Percentiles rank a stretch among this genome's conserved stretches.
phyloP scores from a whole-genome alignment of 1,139 yeast species.

The Kluyveromyces sp. region DNA sequence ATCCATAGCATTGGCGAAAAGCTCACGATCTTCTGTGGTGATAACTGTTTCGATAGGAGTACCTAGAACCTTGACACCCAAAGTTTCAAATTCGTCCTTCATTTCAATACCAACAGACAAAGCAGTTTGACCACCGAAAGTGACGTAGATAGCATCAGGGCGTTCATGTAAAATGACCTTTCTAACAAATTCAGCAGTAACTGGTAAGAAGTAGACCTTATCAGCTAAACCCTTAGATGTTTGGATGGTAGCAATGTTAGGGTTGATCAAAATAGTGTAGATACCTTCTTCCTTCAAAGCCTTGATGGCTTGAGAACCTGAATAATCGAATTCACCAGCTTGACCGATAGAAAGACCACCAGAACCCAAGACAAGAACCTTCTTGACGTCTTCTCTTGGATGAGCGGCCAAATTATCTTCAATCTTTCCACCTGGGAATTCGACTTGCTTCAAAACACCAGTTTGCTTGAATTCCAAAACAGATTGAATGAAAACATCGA shows the following conservation, averaged over 20 bases:
- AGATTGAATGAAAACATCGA: conserved; percentile 84
- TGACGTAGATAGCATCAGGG: conserved; percentile 94
- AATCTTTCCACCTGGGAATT: conserved; percentile 81
- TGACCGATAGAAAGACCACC: conserved; percentile 99
- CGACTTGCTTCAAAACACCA: conserved; percentile 59
- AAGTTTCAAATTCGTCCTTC: conserved; percentile 86
- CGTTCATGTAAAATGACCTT: conserved; percentile 90
- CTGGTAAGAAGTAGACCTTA: conserved; percentile 94
- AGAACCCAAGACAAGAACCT: conserved; percentile 92
- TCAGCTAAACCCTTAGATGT: conserved; percentile 97
- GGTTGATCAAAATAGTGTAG: conserved; percentile 89
- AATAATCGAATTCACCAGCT: conserved; percentile 99
- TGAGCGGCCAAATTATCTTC: conserved; percentile 67
- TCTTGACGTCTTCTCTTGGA: conserved; percentile 79
- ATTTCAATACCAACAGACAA: conserved; percentile 89
- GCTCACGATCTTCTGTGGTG: conserved; percentile 96
- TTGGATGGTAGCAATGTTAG: conserved; percentile 97
- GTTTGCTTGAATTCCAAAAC: conserved; percentile 56
- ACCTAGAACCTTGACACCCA: conserved; percentile 94
- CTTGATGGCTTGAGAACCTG: conserved; percentile 91
- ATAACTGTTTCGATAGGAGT: conserved; percentile 93
- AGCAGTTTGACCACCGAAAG: conserved; percentile 99
- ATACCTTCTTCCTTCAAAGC: conserved; percentile 97
- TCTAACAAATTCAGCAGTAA: conserved; percentile 90
- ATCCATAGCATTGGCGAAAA: conserved; percentile 90